Base-by-base conservation (phyloP, 2,329 filamentous ascomycete species). In the Alternaria brassicicola region DNA sequence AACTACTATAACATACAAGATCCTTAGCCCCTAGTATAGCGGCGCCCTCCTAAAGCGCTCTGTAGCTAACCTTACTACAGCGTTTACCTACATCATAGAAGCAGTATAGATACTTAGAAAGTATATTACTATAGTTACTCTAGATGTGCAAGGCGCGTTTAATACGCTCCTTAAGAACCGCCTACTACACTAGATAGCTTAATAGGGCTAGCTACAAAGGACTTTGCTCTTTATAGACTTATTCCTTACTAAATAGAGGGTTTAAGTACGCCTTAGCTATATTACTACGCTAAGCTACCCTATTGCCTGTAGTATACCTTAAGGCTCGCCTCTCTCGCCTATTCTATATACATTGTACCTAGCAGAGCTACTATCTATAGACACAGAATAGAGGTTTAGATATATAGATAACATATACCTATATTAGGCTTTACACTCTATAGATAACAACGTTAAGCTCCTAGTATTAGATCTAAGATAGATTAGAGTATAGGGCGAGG, bases 1-100 rank as follows among this genome's bases (percentile, higher is more conserved):
- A 30, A 61, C 53, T 0, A 49, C 57, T 2, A 57, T 61, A 25
- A 50, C 26, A 5, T 49, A 61, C 49, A 28, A 57, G n/a, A 61
- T 61, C 12, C 35, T 61, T 8, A 56, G 57, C 45, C 43, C 49
- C 15, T 39, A 61, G 45, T 45, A 61, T 26, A 26, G 26, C 31
- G 52, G 53, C 2, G 53, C 57, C 19, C 42, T 57, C n/a, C 57
- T 36, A 28, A 61, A 47, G n/a, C 57, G 57, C 3, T 61, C 57
- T 33, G 57, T 47, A 9, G 26, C 21, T 2, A 47, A 59, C n/a
- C 46, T 55, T 10, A 13, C 21, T 2, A 19, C 57, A n/a, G n/a
- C 57, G 3, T 56, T 61, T 21, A 57, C 53, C 7, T 45, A 61
- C 36, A 38, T 51, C 28, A 23, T 31, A 7, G 38, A 61, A 38